Percentiles rank a stretch among this genome's conserved stretches.
Evolutionary conservation across 2,329 filamentous ascomycete species (phyloP).

Genomic region (Xylogone sp.): DNA sequence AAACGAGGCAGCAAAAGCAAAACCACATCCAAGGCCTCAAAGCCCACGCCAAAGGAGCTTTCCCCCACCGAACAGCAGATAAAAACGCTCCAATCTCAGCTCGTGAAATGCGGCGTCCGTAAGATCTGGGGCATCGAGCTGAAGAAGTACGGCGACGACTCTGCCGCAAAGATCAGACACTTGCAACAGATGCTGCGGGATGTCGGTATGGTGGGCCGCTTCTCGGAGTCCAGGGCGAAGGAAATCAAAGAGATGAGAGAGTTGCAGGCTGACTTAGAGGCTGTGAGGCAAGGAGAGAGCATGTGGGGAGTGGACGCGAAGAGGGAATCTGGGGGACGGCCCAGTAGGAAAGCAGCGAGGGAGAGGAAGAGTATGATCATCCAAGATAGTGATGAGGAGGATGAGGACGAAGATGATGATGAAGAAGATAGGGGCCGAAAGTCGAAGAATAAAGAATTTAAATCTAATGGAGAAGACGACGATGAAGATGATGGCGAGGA

Average conservation of each 20-base stretch:
- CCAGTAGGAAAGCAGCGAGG: constrained; percentile 26
- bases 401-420: constrained; percentile 16
- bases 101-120: constrained; percentile 85
- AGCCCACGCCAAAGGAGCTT: constrained; percentile 34
- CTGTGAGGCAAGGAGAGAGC: constrained; percentile 75
- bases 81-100: constrained; percentile 81
- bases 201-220: constrained; percentile 83
- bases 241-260: constrained; percentile 88
- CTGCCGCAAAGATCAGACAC: constrained; percentile 77
- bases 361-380: constrained; percentile 36
- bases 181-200: constrained; percentile 76
- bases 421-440: not conserved
- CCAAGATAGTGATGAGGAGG: constrained; percentile 20
- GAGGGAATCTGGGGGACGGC: constrained; percentile 26
- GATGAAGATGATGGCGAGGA: constrained; percentile 23
- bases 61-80: constrained; percentile 72
- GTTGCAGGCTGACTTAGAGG: constrained; percentile 77
- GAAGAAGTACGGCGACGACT: constrained; percentile 65
- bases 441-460: not conserved
- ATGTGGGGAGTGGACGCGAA: constrained; percentile 62
- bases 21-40: constrained; percentile 38
- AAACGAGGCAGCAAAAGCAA: constrained; percentile 28
- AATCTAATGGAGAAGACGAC: constrained; percentile 5
- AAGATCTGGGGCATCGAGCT: constrained; percentile 90
- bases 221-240: constrained; percentile 76